A percentile compares a stretch with the other conserved stretches of the same genome.
phyloP scores from a whole-genome alignment of 1,139 yeast genomes.

The Candida sp. region DNA sequence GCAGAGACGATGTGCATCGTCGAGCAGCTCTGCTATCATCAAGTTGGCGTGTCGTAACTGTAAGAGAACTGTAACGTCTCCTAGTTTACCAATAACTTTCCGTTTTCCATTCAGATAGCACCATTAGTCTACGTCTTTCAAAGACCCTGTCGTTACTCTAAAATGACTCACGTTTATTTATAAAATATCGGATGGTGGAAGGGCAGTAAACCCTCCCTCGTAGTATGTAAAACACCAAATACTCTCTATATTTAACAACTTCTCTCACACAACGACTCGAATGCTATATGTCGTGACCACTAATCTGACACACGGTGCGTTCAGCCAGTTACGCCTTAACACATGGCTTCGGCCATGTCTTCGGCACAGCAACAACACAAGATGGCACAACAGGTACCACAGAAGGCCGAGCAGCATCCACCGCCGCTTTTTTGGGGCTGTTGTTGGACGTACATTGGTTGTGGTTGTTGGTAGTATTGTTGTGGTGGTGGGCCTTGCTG shows the following conservation, averaged over 20 bases:
- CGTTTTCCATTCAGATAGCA: too few species aligned
- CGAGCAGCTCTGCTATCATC: too few species aligned
- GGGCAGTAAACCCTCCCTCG: too few species aligned
- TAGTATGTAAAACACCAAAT: too few species aligned
- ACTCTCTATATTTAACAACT: not conserved
- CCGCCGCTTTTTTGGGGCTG: conserved; percentile 33
- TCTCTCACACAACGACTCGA: not conserved
- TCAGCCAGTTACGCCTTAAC: conserved; percentile 1
- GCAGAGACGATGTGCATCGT: too few species aligned
- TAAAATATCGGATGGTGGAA: too few species aligned
- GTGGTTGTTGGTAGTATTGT: conserved; percentile 41
- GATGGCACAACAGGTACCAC: conserved; percentile 49
- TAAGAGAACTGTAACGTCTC: too few species aligned
- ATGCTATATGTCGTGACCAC: not conserved
- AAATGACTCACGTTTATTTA: not conserved
- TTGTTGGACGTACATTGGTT: conserved; percentile 47
- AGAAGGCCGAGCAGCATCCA: conserved; percentile 42
- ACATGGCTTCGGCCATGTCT: conserved; percentile 17
- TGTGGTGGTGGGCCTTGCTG: conserved; percentile 38
- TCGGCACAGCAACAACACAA: conserved; percentile 53
- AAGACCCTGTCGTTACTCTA: too few species aligned
- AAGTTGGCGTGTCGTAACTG: too few species aligned
- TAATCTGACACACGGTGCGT: not conserved
- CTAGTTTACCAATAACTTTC: too few species aligned
- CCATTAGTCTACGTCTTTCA: too few species aligned